Evolutionary conservation across 345 rosid species (phyloP).

Genomic region (Hypericum perforatum): DNA sequence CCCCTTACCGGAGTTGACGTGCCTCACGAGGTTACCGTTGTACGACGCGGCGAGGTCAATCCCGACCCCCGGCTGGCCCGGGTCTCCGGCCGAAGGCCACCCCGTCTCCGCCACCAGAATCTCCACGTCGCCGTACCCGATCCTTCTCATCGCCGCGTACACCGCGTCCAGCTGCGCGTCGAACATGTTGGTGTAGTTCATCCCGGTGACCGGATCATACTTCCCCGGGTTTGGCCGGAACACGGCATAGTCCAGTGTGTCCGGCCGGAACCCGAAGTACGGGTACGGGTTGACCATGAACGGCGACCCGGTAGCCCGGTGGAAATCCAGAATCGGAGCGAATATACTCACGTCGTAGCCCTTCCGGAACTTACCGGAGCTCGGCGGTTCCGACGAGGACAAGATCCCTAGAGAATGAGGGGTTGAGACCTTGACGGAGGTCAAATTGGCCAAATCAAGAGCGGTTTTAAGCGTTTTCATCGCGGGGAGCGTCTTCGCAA

Average conservation of each 20-base stretch:
- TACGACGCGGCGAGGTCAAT: conserved; percentile 45
- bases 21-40: conserved; percentile 58
- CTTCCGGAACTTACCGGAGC: conserved; percentile 52
- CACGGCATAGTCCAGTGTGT: conserved; percentile 58
- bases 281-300: conserved; percentile 93
- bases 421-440: conserved; percentile 46
- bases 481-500: conserved; percentile 55
- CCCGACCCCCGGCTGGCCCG: conserved; percentile 44
- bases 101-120: conserved; percentile 57
- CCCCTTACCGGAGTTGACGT: conserved; percentile 63
- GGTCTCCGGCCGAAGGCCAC: conserved; percentile 63
- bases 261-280: conserved; percentile 50
- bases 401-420: conserved; percentile 66
- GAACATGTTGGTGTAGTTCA: conserved; percentile 58
- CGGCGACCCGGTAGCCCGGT: conserved; percentile 56
- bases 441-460: conserved; percentile 39
- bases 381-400: conserved; percentile 69
- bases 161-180: conserved; percentile 62
- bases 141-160: conserved; percentile 54
- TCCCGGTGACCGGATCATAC: conserved; percentile 38
- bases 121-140: conserved; percentile 55
- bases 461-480: conserved; percentile 56
- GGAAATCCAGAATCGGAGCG: conserved; percentile 63
- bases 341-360: conserved; percentile 51
- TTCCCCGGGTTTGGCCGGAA: conserved; percentile 46